These are phyloP conservation scores for Pythium apleroticum DNA, from an alignment of 352 stramenopile genomes.

Conservation along the genomic window DNA sequence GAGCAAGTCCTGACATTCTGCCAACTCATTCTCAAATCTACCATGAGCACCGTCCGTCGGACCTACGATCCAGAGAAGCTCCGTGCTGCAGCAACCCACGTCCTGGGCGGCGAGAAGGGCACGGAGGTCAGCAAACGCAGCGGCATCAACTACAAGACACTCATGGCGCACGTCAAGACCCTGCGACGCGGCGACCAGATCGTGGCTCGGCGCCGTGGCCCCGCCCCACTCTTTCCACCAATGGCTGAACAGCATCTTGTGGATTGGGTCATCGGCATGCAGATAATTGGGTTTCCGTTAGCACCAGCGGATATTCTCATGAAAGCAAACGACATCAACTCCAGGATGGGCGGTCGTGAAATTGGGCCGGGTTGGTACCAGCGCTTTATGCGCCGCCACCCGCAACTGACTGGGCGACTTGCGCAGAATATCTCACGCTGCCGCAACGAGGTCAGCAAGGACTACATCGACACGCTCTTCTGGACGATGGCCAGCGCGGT, in stretches of 20 bases:
- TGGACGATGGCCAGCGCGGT: slow-evolving; percentile 16
- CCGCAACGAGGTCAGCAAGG: slow-evolving; percentile 17
- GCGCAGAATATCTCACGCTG: slow-evolving; percentile 20
- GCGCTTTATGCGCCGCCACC: slow-evolving; percentile 22
- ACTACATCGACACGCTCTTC: slow-evolving; percentile 17
- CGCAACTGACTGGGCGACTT: slow-evolving; percentile 1
- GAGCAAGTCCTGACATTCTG: too few relatives aligned
- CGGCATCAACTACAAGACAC: neutral
- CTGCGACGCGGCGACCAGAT: neutral
- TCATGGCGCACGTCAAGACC: neutral
- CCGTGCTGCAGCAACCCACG: neutral
- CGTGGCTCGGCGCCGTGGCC: slow-evolving; percentile 2
- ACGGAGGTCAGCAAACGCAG: neutral
- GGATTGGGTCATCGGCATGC: slow-evolving; percentile 25
- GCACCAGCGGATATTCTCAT: slow-evolving; percentile 11
- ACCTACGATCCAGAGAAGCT: neutral
- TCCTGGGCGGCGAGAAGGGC: neutral
- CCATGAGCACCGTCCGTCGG: neutral
- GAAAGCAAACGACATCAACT: slow-evolving; percentile 15
- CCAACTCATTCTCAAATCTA: too few relatives aligned
- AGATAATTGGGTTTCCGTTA: slow-evolving; percentile 21
- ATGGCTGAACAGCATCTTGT: slow-evolving; percentile 5
- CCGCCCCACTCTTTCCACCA: slow-evolving; percentile 1
- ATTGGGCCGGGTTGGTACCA: slow-evolving; percentile 24
- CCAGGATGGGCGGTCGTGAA: neutral